Percentiles rank a stretch among this genome's conserved stretches.
Conservation (phyloP, 78 protist species). For the Dictyostelium firmibasis region DNA sequence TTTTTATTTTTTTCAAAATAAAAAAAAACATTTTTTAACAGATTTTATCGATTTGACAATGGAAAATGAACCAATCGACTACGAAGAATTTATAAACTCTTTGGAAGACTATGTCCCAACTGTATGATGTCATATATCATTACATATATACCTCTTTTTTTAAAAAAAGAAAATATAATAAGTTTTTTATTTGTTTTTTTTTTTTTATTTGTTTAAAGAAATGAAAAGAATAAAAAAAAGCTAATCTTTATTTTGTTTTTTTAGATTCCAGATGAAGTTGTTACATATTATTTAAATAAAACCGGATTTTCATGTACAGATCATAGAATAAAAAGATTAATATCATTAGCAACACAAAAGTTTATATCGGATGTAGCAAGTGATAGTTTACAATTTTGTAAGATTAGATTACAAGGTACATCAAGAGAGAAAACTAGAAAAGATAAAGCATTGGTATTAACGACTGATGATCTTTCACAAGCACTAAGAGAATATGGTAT, state of each 20-base stretch:
- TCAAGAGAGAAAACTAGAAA: conserved; percentile 78
- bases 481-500: conserved; percentile 79
- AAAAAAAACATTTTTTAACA: no score
- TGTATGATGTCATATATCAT: background rate
- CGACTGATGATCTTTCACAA: conserved; percentile 76
- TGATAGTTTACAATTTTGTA: conserved; percentile 69
- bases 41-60: background rate
- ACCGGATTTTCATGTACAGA: conserved; percentile 81
- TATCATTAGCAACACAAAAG: conserved; percentile 84
- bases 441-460: conserved; percentile 63
- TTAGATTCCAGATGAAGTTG: conserved; percentile 83
- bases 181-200: background rate
- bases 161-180: no score
- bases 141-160: background rate
- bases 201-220: background rate
- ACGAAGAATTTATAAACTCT: conserved; percentile 69
- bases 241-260: background rate
- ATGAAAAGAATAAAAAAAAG: background rate
- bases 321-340: conserved; percentile 72
- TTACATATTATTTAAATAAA: conserved; percentile 64
- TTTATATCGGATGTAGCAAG: conserved; percentile 76
- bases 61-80: conserved; percentile 64
- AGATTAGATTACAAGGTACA: conserved; percentile 71
- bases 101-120: conserved; percentile 75
- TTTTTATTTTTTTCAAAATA: no score